Evolutionary conservation across 768 basidiomycete genomes (phyloP).

Genomic region (Trametes coccinea): DNA sequence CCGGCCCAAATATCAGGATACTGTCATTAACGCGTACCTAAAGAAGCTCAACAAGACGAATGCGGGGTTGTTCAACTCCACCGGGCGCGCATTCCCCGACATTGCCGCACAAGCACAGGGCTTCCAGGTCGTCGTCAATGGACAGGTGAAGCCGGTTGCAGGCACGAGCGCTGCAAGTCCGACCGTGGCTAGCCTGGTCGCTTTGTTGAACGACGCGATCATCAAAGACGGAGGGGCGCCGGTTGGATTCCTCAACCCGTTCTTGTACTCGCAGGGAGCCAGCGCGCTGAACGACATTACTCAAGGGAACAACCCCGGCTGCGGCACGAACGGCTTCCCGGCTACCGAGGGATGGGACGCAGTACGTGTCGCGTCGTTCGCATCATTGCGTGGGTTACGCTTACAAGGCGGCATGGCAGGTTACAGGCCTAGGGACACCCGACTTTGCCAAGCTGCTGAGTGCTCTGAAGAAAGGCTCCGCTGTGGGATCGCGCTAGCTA

Average conservation of each 20-base stretch:
- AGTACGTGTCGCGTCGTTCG: slow-evolving; percentile 18
- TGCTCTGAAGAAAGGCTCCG: no score
- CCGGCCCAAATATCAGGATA: slow-evolving; percentile 38
- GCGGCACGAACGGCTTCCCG: slow-evolving; percentile 32
- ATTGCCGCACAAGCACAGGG: slow-evolving; percentile 41
- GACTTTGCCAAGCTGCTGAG: slow-evolving; percentile 28
- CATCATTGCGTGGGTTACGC: no score
- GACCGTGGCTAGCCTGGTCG: slow-evolving; percentile 60
- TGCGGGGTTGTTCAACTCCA: slow-evolving; percentile 32
- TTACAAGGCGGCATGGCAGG: neutral
- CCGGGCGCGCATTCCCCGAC: slow-evolving; percentile 49
- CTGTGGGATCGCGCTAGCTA: no score
- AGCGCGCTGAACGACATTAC: slow-evolving; percentile 29
- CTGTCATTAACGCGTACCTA: slow-evolving; percentile 39
- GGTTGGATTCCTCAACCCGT: slow-evolving; percentile 40
- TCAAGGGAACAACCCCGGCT: slow-evolving; percentile 25
- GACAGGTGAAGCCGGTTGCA: slow-evolving; percentile 28
- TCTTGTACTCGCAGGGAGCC: slow-evolving; percentile 29
- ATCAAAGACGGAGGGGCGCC: slow-evolving; percentile 27
- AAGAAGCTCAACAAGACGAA: slow-evolving; percentile 29
- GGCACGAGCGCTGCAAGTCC: slow-evolving; percentile 70
- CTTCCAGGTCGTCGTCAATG: slow-evolving; percentile 23
- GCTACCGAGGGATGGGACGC: slow-evolving; percentile 35
- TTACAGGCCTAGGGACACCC: slow-evolving; percentile 38
- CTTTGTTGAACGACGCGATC: slow-evolving; percentile 48